A percentile compares a stretch with the other conserved stretches of the same genome.
Conservation (phyloP, 805 yeast genomes). For the Hanseniaspora thailandica region DNA sequence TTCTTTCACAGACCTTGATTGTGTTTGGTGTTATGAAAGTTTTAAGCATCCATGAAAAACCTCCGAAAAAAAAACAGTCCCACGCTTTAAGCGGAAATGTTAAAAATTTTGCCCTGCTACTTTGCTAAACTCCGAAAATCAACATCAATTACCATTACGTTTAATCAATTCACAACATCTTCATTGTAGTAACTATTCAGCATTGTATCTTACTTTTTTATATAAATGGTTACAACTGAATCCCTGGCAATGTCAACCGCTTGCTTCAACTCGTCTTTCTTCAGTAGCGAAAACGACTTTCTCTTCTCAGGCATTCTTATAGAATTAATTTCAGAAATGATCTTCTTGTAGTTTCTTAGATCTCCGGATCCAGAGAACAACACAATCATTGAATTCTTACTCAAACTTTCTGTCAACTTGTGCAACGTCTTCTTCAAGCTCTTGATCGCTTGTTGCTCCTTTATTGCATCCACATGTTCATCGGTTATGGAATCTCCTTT, state of each 20-base stretch:
- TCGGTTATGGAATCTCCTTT: not conserved
- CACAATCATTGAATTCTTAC: conserved; percentile 49
- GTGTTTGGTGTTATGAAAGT: not conserved
- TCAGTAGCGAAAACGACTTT: conserved; percentile 34
- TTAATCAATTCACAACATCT: no score
- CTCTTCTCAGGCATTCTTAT: conserved; percentile 33
- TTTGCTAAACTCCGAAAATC: no score
- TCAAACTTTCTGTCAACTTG: conserved; percentile 40
- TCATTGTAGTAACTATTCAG: not conserved
- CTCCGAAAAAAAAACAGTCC: not conserved
- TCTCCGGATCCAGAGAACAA: conserved; percentile 56
- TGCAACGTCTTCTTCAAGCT: conserved; percentile 37
- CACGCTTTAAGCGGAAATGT: not conserved
- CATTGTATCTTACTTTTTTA: conserved; percentile 23
- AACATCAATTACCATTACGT: no score
- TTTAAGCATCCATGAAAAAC: no score
- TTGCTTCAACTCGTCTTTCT: conserved; percentile 36
- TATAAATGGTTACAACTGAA: conserved; percentile 46
- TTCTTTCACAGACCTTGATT: no score
- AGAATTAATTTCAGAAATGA: conserved; percentile 34
- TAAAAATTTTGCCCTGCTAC: no score
- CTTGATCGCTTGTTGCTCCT: conserved; percentile 21
- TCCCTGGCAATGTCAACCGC: conserved; percentile 45
- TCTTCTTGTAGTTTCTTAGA: conserved; percentile 35
- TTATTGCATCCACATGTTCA: conserved; percentile 18